A percentile compares a stretch with the other conserved stretches of the same genome.
Conservation (phyloP, 495 filamentous ascomycete species). For the Xylaria nigripes region DNA sequence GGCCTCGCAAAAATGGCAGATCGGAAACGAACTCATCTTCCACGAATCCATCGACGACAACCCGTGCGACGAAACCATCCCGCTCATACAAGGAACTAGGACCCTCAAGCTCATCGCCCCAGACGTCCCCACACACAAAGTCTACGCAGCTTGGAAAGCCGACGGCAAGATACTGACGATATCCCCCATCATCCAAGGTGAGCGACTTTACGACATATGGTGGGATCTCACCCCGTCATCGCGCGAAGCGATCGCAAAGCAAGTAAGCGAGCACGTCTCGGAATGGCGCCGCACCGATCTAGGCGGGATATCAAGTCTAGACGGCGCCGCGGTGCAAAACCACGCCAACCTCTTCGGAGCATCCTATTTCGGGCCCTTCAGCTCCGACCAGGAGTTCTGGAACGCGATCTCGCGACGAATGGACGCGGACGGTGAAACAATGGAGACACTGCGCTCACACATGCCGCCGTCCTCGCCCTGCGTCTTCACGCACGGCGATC, state of each 20-base stretch:
- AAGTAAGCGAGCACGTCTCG: constrained; percentile 12
- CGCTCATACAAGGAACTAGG: constrained; percentile 11
- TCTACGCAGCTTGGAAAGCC: constrained; percentile 22
- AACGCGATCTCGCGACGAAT: constrained; percentile 7
- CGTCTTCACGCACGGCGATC: constrained; percentile 21
- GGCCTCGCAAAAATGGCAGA: constrained; percentile 18
- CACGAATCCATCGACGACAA: constrained; percentile 16
- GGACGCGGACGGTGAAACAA: constrained; percentile 3
- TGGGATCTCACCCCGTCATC: constrained; percentile 13
- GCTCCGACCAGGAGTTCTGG: constrained; percentile 16
- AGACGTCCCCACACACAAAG: constrained; percentile 14
- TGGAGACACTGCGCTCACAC: constrained; percentile 10
- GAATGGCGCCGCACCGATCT: constrained; percentile 13
- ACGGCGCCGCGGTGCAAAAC: constrained; percentile 11
- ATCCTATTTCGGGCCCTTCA: constrained; percentile 16
- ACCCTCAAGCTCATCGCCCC: constrained; percentile 5
- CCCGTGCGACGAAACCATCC: constrained; percentile 9
- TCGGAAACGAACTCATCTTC: constrained; percentile 20
- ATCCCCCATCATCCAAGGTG: constrained; percentile 8
- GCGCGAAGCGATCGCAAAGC: constrained; percentile 13
- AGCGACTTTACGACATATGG: constrained; percentile 23
- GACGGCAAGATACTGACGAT: constrained; percentile 21
- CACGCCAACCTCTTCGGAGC: constrained; percentile 16
- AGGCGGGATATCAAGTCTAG: constrained; percentile 15
- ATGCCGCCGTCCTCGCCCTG: constrained; percentile 21